Evolutionary conservation across 805 yeast species (phyloP), one percentile per base, ranked within the genome.

Genomic region (Wickerhamiella dianesei): DNA sequence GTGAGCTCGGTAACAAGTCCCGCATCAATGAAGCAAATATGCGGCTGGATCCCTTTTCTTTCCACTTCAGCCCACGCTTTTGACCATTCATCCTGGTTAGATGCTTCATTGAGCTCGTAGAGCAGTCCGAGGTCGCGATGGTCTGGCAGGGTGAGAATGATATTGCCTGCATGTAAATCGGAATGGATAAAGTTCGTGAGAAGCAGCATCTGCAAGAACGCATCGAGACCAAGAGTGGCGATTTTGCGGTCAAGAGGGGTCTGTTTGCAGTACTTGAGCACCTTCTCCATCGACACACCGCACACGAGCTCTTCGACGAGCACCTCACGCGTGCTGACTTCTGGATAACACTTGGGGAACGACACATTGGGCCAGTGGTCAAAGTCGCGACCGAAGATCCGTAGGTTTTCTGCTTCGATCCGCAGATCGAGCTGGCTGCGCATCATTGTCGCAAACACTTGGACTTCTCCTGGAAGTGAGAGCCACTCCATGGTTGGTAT

Each of bases 401-500:
- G 67, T 48, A 92, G 66, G 60, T 92, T 92, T 52, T 80, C 67
- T 0, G 92, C 92, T 61, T 92, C 99, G 35, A 92, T 84, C 53
- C 96, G 69, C 48, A 92, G 65, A 64, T 92, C 97, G 48, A 92
- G 67, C 63, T 92, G 99, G 44, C 85, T 62, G 37, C 78, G 77
- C 97, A 92, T 89, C 67, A 92, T 72, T 0, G 77, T 67, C 1
- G 85, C 74, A 60, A 92, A 92, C 57, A 88, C 92, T 40, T 79
- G 82, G 2, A 89, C 97, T 62, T 92, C 98, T 50, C 81, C 89
- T 0, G 97, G 98, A 43, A 92, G 67, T 2, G 96, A 84, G 3
- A 92, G 69, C 99, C 99, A 92, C 60, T 92, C 96, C 94, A 92
- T 85, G 0, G 95, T 86, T 3, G 99, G 99, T 4, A 92, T 67